phyloP scores from a whole-genome alignment of 1,284 basidiomycete species.

The Moesziomyces parantarcticus region DNA sequence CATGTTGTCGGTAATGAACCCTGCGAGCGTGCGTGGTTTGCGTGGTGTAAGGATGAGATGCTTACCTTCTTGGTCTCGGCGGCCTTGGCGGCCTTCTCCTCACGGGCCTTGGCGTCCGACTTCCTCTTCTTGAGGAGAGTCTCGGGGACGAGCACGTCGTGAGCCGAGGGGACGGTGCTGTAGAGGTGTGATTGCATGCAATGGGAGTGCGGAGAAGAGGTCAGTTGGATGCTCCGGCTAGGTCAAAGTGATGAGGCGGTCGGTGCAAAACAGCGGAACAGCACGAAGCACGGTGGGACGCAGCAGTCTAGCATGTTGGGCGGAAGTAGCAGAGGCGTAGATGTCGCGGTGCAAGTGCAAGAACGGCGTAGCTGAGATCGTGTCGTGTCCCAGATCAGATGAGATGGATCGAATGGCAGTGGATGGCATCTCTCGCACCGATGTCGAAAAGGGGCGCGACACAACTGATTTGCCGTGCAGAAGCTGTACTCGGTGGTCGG shows the following conservation, averaged over 20 bases:
- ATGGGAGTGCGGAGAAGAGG: background rate
- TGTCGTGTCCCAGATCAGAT: background rate
- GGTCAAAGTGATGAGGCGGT: background rate
- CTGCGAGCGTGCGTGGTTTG: slow-evolving; percentile 77
- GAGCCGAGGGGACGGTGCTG: slow-evolving; percentile 63
- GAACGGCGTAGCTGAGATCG: background rate
- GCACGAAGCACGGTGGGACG: background rate
- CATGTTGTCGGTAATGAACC: slow-evolving; percentile 83
- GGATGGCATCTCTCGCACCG: no score
- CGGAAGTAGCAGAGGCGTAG: background rate
- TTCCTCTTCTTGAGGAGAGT: slow-evolving; percentile 80
- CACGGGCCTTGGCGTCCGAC: slow-evolving; percentile 95
- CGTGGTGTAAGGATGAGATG: background rate
- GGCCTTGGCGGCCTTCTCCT: slow-evolving; percentile 90
- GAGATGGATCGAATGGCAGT: background rate
- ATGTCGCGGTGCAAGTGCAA: background rate
- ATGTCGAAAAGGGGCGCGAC: no score
- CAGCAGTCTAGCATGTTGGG: background rate
- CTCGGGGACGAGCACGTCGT: slow-evolving; percentile 67
- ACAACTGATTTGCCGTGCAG: no score
- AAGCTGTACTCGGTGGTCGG: no score
- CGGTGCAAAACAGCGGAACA: background rate
- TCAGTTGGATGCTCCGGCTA: slow-evolving; percentile 2
- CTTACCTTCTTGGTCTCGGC: slow-evolving; percentile 89
- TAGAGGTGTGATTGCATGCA: background rate